These are phyloP conservation scores for Lycium ferocissimum DNA, from an alignment of 257 asterid species.

Conservation along the genomic window DNA sequence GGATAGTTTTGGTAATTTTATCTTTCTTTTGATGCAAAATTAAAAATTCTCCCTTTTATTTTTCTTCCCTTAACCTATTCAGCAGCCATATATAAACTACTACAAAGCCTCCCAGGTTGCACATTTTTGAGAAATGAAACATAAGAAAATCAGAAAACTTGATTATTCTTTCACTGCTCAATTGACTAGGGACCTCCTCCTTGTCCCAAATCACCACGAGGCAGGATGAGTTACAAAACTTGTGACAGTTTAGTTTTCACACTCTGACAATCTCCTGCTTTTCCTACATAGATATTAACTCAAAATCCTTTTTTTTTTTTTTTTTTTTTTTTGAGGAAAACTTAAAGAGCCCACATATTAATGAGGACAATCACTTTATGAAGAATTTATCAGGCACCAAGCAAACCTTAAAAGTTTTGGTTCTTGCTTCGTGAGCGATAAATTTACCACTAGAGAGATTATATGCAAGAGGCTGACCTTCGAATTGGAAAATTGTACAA, in stretches of 20 bases:
- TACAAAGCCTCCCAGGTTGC: not conserved
- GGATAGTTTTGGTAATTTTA: not conserved
- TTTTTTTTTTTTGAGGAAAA: not conserved
- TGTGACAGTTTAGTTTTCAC: not conserved
- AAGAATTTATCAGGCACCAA: slow-evolving; percentile 8
- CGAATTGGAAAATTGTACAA: slow-evolving; percentile 95
- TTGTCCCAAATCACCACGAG: slow-evolving; percentile 21
- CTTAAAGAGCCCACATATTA: not conserved
- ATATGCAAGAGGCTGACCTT: slow-evolving; percentile 56
- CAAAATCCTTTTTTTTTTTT: not conserved
- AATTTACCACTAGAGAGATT: slow-evolving; percentile 10
- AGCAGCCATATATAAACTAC: not conserved
- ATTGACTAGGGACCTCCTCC: slow-evolving; percentile 17
- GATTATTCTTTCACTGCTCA: not conserved
- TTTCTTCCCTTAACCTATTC: slow-evolving; percentile 23
- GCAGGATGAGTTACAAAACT: not conserved
- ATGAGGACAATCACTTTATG: not conserved
- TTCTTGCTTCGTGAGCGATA: slow-evolving; percentile 17
- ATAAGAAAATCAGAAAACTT: slow-evolving; percentile 1
- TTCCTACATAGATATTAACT: slow-evolving; percentile 10
- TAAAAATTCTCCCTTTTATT: slow-evolving; percentile 1
- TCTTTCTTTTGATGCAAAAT: not conserved
- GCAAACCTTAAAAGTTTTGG: not conserved
- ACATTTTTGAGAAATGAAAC: not conserved
- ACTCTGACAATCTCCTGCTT: slow-evolving; percentile 22